Conservation (phyloP, 2,329 filamentous ascomycete genomes). For the Ophiostoma himal-ulmi region DNA sequence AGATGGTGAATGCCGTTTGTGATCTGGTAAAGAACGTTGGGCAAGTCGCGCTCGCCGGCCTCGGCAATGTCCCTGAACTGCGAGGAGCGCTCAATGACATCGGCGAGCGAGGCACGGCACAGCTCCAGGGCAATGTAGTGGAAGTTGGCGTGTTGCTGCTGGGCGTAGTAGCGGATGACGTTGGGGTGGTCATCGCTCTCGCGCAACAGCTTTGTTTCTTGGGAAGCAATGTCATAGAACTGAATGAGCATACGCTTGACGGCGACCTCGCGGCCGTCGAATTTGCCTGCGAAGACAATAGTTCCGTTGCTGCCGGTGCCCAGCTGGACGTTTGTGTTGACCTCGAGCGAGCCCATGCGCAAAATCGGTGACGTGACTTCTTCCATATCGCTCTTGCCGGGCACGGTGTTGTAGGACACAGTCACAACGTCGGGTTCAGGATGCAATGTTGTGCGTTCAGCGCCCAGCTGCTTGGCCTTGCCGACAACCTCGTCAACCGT, state of each 20-base stretch:
- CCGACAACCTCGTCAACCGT: conserved; percentile 58
- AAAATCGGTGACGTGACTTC: conserved; percentile 55
- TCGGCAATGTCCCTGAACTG: conserved; percentile 66
- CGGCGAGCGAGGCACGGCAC: conserved; percentile 87
- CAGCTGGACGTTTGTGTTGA: conserved; percentile 57
- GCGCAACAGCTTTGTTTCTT: conserved; percentile 82
- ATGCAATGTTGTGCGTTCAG: conserved; percentile 34
- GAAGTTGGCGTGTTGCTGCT: conserved; percentile 82
- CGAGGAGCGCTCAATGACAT: conserved; percentile 61
- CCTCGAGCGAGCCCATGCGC: conserved; percentile 58
- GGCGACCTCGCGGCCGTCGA: conserved; percentile 86
- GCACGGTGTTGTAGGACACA: conserved; percentile 34
- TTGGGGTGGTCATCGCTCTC: conserved; percentile 96
- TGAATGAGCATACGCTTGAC: conserved; percentile 96
- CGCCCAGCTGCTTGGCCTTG: conserved; percentile 53
- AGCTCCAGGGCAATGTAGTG: conserved; percentile 94
- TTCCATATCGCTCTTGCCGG: conserved; percentile 44
- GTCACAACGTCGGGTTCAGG: conserved; percentile 59
- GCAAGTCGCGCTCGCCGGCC: conserved; percentile 68
- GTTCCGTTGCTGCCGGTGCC: conserved; percentile 93
- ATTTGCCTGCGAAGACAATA: conserved; percentile 88
- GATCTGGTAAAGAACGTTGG: conserved; percentile 78
- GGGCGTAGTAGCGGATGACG: conserved; percentile 93
- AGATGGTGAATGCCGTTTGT: conserved; percentile 83
- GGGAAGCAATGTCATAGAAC: conserved; percentile 90